Conservation (phyloP, 192 early-diverging fungal species). For the Podochytrium sp. region DNA sequence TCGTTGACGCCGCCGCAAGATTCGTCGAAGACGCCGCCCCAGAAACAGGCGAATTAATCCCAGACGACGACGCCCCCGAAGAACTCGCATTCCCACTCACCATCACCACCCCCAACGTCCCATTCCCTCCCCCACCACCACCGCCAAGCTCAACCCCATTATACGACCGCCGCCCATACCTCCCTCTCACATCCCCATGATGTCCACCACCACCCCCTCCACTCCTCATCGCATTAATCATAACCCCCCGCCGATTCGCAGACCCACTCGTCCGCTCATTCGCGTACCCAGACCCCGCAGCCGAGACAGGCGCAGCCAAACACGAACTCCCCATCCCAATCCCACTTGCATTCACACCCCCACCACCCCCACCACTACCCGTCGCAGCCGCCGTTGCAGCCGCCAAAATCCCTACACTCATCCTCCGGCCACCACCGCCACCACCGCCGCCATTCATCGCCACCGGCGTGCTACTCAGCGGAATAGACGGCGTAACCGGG, state of each 20-base stretch:
- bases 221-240: slow-evolving; percentile 5
- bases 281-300: neutral
- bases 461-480: neutral
- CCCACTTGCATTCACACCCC: neutral
- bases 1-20: neutral
- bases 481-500: neutral
- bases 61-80: neutral
- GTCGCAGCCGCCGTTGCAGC: neutral
- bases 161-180: neutral
- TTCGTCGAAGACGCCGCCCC: neutral
- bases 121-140: neutral
- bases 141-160: neutral
- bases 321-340: neutral
- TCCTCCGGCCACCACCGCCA: neutral
- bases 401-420: slow-evolving; percentile 7
- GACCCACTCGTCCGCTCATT: neutral
- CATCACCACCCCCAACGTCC: too few relatives aligned
- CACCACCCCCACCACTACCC: neutral
- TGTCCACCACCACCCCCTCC: neutral
- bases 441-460: neutral
- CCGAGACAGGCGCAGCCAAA: too few relatives aligned
- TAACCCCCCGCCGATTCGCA: neutral
- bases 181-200: neutral
- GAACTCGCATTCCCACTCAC: too few relatives aligned
- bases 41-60: neutral